Evolutionary conservation across 257 asterid species (phyloP).

Genomic region (Solanum chaucha): DNA sequence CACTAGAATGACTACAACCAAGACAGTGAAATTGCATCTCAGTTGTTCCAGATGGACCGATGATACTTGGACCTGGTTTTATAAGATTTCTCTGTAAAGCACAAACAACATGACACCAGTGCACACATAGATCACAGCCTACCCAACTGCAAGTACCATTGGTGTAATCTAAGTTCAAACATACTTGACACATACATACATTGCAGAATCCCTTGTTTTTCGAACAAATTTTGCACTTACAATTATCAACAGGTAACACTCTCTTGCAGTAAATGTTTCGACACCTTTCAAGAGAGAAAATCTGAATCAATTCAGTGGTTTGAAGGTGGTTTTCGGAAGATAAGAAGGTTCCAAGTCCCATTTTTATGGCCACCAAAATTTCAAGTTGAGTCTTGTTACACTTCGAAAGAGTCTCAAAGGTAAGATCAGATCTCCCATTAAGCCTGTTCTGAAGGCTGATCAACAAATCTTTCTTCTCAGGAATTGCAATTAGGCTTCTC

Average conservation of each 20-base stretch:
- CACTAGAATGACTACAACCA: slow-evolving; percentile 78
- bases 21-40: slow-evolving; percentile 90
- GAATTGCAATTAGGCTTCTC: slow-evolving; percentile 29
- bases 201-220: slow-evolving; percentile 76
- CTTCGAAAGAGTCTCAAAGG: slow-evolving; percentile 57
- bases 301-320: slow-evolving; percentile 48
- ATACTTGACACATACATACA: slow-evolving; percentile 91
- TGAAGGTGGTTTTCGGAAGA: slow-evolving; percentile 32
- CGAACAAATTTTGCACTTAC: slow-evolving; percentile 72
- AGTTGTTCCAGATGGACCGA: slow-evolving; percentile 52
- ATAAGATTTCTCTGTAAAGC: slow-evolving; percentile 8
- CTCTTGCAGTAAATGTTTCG: slow-evolving; percentile 66
- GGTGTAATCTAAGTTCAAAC: slow-evolving; percentile 78
- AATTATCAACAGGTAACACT: slow-evolving; percentile 70
- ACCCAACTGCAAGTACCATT: slow-evolving; percentile 91
- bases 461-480: slow-evolving; percentile 40
- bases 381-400: slow-evolving; percentile 66
- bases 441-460: slow-evolving; percentile 48
- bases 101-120: slow-evolving; percentile 28
- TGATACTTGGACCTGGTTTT: slow-evolving; percentile 7
- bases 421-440: slow-evolving; percentile 45
- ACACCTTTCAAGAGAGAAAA: slow-evolving; percentile 68
- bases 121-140: slow-evolving; percentile 86
- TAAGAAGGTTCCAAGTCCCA: slow-evolving; percentile 49
- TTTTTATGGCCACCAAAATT: slow-evolving; percentile 57